phyloP scores from a whole-genome alignment of 345 rosid genomes.

The Eucalyptus brandiana region DNA sequence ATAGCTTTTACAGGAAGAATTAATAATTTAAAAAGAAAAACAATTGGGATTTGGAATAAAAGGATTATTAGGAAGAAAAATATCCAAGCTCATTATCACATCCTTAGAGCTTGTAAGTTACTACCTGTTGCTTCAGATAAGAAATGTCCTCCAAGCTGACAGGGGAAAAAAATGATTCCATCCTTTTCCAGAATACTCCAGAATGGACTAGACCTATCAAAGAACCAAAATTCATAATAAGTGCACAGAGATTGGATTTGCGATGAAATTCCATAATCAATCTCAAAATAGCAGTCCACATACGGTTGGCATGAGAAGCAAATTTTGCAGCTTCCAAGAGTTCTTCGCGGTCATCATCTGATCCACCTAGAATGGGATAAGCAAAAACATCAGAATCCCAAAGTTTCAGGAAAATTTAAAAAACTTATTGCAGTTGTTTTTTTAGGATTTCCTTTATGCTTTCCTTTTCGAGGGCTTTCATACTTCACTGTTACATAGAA shows the following conservation, averaged over 20 bases:
- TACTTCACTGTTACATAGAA: background rate
- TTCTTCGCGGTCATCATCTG: conserved; percentile 46
- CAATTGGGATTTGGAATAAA: background rate
- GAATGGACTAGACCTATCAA: conserved; percentile 33
- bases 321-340: conserved; percentile 35
- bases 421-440: background rate
- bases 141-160: conserved; percentile 14
- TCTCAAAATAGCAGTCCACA: background rate
- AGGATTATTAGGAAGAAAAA: background rate
- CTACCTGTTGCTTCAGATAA: conserved; percentile 38
- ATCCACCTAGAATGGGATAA: conserved; percentile 20
- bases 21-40: background rate
- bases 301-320: conserved; percentile 37
- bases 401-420: background rate
- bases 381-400: background rate
- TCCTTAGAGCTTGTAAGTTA: background rate
- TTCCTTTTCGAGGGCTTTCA: background rate
- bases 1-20: background rate
- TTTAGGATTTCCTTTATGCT: background rate
- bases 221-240: background rate
- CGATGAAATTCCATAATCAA: background rate
- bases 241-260: background rate
- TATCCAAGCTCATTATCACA: background rate
- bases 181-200: conserved; percentile 37
- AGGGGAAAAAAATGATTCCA: conserved; percentile 26